Evolutionary conservation across 2,329 filamentous ascomycete species (phyloP).

Genomic region (Fusarium hainanense): DNA sequence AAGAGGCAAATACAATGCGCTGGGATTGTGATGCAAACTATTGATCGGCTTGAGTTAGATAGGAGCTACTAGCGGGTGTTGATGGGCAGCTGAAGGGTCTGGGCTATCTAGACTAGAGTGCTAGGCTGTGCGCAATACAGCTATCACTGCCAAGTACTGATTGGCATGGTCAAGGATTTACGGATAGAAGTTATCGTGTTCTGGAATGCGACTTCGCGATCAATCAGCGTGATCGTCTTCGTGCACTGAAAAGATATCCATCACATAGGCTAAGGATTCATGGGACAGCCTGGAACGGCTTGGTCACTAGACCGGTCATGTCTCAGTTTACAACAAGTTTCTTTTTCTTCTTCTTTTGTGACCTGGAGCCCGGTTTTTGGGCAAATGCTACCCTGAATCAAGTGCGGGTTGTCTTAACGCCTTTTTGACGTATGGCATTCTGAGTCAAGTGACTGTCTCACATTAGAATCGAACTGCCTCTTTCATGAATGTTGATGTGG

Average conservation of each 20-base stretch:
- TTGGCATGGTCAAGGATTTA: constrained; percentile 11
- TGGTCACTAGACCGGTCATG: constrained; percentile 23
- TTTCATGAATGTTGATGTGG: constrained; percentile 18
- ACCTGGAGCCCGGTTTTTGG: constrained; percentile 1
- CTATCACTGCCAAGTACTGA: constrained; percentile 19
- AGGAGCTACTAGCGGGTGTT: constrained; percentile 32
- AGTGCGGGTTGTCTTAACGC: constrained; percentile 16
- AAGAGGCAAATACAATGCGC: constrained; percentile 50
- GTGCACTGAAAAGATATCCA: constrained; percentile 19
- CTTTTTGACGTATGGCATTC: constrained; percentile 6
- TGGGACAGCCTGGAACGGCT: constrained; percentile 1
- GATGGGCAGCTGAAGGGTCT: constrained; percentile 19
- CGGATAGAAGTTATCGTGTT: constrained; percentile 26
- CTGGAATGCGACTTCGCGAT: constrained; percentile 40
- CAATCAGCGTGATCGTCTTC: constrained; percentile 16
- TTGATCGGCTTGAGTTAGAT: constrained; percentile 1
- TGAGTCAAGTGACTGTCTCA: constrained; percentile 29
- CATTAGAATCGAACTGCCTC: constrained; percentile 1
- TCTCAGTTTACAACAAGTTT: constrained; percentile 28
- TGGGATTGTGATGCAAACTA: constrained; percentile 46
- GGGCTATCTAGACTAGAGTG: constrained; percentile 5
- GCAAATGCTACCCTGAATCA: constrained; percentile 28
- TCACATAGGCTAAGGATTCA: neutral
- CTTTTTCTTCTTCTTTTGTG: neutral
- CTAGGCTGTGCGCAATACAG: constrained; percentile 16